phyloP scores from a whole-genome alignment of 1,284 basidiomycete genomes.

The Austroboletus niveus region DNA sequence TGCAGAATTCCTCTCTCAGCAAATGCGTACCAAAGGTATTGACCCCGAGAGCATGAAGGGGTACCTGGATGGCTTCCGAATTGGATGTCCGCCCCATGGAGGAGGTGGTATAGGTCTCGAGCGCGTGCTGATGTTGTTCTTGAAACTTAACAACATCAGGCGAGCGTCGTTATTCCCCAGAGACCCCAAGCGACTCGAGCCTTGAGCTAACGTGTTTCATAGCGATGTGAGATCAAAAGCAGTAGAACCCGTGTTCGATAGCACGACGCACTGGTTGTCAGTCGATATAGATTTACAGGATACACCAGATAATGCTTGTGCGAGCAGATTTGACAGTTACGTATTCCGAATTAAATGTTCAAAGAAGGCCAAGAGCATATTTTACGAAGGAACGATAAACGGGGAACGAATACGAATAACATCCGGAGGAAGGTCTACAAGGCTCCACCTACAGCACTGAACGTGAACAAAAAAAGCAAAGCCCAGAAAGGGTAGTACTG shows the following conservation, averaged over 20 bases:
- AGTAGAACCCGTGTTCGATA: conserved; percentile 1
- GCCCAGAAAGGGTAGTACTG: no score
- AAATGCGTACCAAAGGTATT: conserved; percentile 82
- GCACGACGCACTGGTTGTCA: conserved; percentile 5
- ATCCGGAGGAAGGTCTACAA: conserved; percentile 24
- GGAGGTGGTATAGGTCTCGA: conserved; percentile 89
- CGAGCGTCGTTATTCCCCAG: conserved; percentile 94
- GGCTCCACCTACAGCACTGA: conserved; percentile 13
- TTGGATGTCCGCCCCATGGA: conserved; percentile 90
- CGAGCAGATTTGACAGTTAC: conserved; percentile 12
- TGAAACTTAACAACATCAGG: conserved; percentile 94
- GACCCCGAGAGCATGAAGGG: conserved; percentile 85
- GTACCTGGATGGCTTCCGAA: conserved; percentile 92
- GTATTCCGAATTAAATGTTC: conserved; percentile 27
- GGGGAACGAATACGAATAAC: conserved; percentile 24
- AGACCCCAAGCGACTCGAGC: conserved; percentile 83
- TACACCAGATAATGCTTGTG: conserved; percentile 13
- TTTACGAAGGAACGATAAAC: conserved; percentile 18
- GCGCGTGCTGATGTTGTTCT: conserved; percentile 93
- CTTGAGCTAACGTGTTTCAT: conserved; percentile 36
- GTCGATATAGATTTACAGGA: conserved; percentile 19
- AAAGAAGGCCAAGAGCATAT: conserved; percentile 12
- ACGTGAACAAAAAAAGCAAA: background rate
- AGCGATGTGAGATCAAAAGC: background rate
- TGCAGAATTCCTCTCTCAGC: conserved; percentile 75